Evolutionary conservation across 2,329 filamentous ascomycete genomes (phyloP).

Genomic region (Pseudocercospora crystallina): DNA sequence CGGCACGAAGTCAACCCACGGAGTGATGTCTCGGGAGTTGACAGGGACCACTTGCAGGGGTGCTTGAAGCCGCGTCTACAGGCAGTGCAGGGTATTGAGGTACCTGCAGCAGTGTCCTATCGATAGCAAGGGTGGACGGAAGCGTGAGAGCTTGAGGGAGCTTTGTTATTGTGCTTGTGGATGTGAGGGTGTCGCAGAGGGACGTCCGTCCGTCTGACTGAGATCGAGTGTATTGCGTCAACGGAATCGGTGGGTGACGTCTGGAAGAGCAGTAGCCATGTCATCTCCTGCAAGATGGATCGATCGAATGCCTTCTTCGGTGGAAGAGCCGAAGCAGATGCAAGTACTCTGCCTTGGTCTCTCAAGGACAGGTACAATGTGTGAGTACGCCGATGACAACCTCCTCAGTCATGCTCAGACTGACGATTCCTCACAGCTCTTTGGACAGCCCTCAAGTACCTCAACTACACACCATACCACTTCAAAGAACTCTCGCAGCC

Average conservation of each 20-base stretch:
- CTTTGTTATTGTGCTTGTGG: too few relatives aligned
- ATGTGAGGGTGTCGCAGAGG: too few relatives aligned
- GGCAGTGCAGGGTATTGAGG: too few relatives aligned
- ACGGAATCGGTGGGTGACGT: too few relatives aligned
- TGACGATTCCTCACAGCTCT: background rate
- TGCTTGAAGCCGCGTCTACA: too few relatives aligned
- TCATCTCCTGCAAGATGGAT: slow-evolving; percentile 5
- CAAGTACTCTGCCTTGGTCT: slow-evolving; percentile 14
- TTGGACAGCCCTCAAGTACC: slow-evolving; percentile 8
- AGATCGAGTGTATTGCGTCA: too few relatives aligned
- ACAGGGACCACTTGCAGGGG: too few relatives aligned
- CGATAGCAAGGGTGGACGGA: too few relatives aligned
- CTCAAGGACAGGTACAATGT: slow-evolving; percentile 16
- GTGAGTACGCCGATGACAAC: background rate
- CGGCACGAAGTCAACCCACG: slow-evolving; percentile 2
- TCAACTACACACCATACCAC: slow-evolving; percentile 11
- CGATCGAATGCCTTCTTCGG: background rate
- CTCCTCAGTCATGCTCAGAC: background rate
- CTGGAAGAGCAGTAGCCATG: background rate
- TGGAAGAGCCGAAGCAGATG: slow-evolving; percentile 5
- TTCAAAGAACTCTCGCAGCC: slow-evolving; percentile 10
- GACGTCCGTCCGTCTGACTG: too few relatives aligned
- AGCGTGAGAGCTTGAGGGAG: too few relatives aligned
- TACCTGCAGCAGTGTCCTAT: too few relatives aligned
- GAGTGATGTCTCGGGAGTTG: background rate